These are phyloP conservation scores for Curvularia eragrostidis DNA, from an alignment of 2,329 filamentous ascomycete genomes.

Conservation along the genomic window DNA sequence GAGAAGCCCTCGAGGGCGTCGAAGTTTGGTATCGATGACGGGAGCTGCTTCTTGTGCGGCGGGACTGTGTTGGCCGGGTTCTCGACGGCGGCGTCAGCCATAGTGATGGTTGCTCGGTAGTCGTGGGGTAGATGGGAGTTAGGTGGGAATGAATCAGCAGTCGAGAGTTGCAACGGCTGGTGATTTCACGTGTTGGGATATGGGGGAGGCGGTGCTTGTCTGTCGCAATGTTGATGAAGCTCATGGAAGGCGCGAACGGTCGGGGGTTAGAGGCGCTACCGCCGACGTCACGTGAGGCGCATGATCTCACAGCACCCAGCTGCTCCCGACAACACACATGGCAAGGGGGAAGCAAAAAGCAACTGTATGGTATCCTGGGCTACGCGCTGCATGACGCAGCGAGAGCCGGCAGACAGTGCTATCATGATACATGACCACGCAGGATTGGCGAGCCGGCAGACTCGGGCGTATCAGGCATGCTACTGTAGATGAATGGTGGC, in stretches of 20 bases:
- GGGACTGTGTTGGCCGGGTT: conserved; percentile 75
- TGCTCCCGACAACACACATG: conserved; percentile 7
- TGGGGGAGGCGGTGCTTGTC: conserved; percentile 23
- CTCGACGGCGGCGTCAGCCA: conserved; percentile 90
- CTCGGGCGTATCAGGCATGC: conserved; percentile 11
- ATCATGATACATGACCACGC: background rate
- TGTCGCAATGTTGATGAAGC: conserved; percentile 36
- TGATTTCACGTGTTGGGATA: conserved; percentile 6
- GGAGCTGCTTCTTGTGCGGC: conserved; percentile 80
- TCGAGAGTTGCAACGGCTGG: conserved; percentile 5
- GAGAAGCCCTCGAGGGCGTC: conserved; percentile 86
- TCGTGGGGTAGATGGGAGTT: conserved; percentile 9
- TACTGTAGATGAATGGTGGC: conserved; percentile 14
- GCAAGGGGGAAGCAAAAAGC: conserved; percentile 8
- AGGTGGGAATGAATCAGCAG: conserved; percentile 2
- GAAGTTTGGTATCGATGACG: conserved; percentile 84
- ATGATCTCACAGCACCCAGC: conserved; percentile 8
- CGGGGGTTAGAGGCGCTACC: conserved; percentile 26
- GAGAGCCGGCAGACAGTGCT: background rate
- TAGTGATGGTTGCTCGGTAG: conserved; percentile 48
- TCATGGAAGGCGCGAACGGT: conserved; percentile 35
- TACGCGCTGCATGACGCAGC: background rate
- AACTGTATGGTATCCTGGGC: conserved; percentile 2
- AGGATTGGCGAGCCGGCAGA: conserved; percentile 1
- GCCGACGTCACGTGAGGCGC: conserved; percentile 31